Base-by-base conservation (phyloP, 306 rosid species). In the Cicer pinnatifidum region DNA sequence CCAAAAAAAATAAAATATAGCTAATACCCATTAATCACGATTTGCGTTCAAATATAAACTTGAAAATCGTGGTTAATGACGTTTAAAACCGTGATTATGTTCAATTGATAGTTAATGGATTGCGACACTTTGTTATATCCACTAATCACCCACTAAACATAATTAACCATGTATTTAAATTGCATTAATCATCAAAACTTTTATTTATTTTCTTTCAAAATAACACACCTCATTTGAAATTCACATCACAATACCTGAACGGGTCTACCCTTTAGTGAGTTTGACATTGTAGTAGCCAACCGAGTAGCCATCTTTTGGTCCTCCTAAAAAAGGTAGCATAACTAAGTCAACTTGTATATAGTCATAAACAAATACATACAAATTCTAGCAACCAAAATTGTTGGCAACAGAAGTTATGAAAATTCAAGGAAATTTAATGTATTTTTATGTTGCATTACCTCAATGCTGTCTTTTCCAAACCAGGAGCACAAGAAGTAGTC, bases 241-340 rank as follows among this genome's bases (percentile, higher is more conserved):
- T 61, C 51, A 81, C 69, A 75, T 54, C 70, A 79, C 12, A 50
- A 67, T 89, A 91, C 99, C 99, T 90, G 97, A 84, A 88, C 97
- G 38, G 99, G 99, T 87, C 99, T 90, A 59, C 97, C 99, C 91
- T 95, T 95, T 75, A 95, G 82, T 39, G 97, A 91, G 88, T 86
- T 95, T 84, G 71, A 90, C 89, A 95, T 91, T n/a, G 97, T 90
- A 65, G 78, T 90, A 57, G 93, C 85, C 89, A 95, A 86, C 39
- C 90, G 86, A 83, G 89, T 79, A 44, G 97, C 97, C 91, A 83
- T 90, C 79, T 75, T 90, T 72, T 87, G 96, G 89, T 95, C 99
- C 76, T 95, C 99, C 99, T 95, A 43, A 81, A 71, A 70, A 64
- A 69, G 44, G 57, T 52, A 75, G 75, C 48, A 80, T 35, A 77